phyloP scores from a whole-genome alignment of 2,329 filamentous ascomycete genomes.

The Paramyrothecium sp. region DNA sequence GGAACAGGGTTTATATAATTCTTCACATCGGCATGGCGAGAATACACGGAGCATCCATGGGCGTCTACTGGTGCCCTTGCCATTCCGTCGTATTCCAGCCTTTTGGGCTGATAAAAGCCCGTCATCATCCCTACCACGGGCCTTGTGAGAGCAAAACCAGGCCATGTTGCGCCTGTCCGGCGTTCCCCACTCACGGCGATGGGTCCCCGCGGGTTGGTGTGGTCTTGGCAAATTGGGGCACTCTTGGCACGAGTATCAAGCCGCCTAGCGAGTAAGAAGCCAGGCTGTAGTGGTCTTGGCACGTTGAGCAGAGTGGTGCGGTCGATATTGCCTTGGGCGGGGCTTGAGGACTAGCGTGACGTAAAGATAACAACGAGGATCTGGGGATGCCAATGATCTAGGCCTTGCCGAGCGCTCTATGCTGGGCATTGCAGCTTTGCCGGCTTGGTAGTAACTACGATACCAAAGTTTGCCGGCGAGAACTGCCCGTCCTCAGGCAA shows the following conservation, averaged over 20 bases:
- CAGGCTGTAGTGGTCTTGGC: background rate
- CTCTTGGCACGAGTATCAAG: background rate
- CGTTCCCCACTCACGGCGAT: background rate
- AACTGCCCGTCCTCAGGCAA: background rate
- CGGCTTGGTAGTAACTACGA: background rate
- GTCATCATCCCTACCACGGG: background rate
- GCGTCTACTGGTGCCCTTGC: background rate
- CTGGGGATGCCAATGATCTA: background rate
- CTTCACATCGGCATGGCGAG: background rate
- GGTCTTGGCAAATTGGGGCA: background rate
- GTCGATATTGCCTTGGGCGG: background rate
- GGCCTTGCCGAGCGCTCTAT: background rate
- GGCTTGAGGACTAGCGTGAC: background rate
- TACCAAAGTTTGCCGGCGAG: background rate
- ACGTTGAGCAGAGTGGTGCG: background rate
- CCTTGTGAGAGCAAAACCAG: background rate
- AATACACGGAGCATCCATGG: background rate
- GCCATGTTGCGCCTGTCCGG: background rate
- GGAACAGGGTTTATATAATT: background rate
- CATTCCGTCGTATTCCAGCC: background rate
- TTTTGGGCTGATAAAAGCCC: background rate
- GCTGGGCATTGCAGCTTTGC: background rate
- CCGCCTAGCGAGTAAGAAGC: background rate
- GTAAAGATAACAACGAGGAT: background rate
- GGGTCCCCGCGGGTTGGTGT: background rate